Evolutionary conservation across 2,329 filamentous ascomycete species (phyloP).

Genomic region (Purpureocillium takamizusanense): DNA sequence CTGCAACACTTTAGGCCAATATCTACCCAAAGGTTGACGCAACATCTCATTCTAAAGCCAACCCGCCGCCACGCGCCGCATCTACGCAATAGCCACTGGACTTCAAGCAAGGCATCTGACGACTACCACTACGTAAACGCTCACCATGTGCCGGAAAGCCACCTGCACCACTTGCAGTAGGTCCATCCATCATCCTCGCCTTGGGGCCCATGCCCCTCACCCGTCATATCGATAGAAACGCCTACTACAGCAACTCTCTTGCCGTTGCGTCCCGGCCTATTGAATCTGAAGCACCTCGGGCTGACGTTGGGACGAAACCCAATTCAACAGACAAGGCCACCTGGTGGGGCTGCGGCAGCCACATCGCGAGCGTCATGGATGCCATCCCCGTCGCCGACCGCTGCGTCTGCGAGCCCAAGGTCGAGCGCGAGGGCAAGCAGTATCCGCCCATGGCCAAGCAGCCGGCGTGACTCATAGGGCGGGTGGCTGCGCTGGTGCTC

Average conservation of each 20-base stretch:
- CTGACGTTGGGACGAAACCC: background rate
- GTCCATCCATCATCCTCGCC: slow-evolving; percentile 12
- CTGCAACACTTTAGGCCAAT: no score
- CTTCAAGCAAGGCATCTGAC: background rate
- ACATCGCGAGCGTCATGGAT: slow-evolving; percentile 55
- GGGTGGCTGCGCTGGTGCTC: slow-evolving; percentile 17
- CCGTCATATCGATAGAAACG: no score
- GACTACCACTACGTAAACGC: background rate
- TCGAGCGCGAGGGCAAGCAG: slow-evolving; percentile 49
- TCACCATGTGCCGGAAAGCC: slow-evolving; percentile 55
- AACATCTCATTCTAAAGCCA: no score
- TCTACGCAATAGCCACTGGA: background rate
- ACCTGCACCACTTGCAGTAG: slow-evolving; percentile 54
- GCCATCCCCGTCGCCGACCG: slow-evolving; percentile 46
- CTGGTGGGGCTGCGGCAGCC: slow-evolving; percentile 58
- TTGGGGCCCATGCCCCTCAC: slow-evolving; percentile 8
- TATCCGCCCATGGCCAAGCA: slow-evolving; percentile 55
- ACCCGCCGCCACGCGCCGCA: no score
- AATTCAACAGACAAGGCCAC: slow-evolving; percentile 40
- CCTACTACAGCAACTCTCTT: background rate
- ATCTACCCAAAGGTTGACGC: no score
- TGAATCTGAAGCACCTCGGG: background rate
- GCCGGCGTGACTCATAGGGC: slow-evolving; percentile 27
- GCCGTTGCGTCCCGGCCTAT: background rate
- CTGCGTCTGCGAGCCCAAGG: slow-evolving; percentile 57